Evolutionary conservation across 1,284 basidiomycete species (phyloP).

Genomic region (Irpex sp.): DNA sequence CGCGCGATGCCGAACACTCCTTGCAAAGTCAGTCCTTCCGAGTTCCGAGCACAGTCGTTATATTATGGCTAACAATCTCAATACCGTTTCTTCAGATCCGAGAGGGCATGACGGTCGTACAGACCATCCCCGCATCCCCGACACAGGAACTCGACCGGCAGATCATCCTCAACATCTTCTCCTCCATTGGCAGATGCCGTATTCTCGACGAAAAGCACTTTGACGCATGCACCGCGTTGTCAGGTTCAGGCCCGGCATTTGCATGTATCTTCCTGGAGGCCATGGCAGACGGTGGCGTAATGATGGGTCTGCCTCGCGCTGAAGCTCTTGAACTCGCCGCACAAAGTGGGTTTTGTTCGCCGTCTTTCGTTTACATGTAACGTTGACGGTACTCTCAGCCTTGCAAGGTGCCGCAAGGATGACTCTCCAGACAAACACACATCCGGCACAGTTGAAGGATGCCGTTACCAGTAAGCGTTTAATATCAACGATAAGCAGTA

Average conservation of each 20-base stretch:
- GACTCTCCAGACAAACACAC: slow-evolving; percentile 84
- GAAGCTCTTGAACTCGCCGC: slow-evolving; percentile 95
- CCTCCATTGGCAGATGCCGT: slow-evolving; percentile 89
- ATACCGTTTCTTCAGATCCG: slow-evolving; percentile 65
- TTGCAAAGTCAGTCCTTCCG: slow-evolving; percentile 68
- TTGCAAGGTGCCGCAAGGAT: slow-evolving; percentile 97
- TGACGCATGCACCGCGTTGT: slow-evolving; percentile 96
- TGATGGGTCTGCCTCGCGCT: slow-evolving; percentile 97
- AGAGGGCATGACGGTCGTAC: slow-evolving; percentile 95
- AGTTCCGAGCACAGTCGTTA: background rate
- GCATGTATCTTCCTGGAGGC: slow-evolving; percentile 97
- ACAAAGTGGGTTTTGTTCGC: slow-evolving; percentile 67
- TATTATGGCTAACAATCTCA: background rate
- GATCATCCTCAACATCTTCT: slow-evolving; percentile 92
- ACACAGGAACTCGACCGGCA: slow-evolving; percentile 58
- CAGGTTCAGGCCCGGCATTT: slow-evolving; percentile 96
- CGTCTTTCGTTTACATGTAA: background rate
- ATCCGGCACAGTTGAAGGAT: slow-evolving; percentile 97
- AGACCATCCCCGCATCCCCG: slow-evolving; percentile 54
- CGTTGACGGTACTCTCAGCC: slow-evolving; percentile 44
- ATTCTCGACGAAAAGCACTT: slow-evolving; percentile 98
- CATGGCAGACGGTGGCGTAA: slow-evolving; percentile 98
- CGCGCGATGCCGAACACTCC: slow-evolving; percentile 99
- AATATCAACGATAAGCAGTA: background rate
- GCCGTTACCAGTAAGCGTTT: slow-evolving; percentile 85